Base-by-base conservation (phyloP, 2,329 filamentous ascomycete genomes). In the Aotearoamyces nothofagi region DNA sequence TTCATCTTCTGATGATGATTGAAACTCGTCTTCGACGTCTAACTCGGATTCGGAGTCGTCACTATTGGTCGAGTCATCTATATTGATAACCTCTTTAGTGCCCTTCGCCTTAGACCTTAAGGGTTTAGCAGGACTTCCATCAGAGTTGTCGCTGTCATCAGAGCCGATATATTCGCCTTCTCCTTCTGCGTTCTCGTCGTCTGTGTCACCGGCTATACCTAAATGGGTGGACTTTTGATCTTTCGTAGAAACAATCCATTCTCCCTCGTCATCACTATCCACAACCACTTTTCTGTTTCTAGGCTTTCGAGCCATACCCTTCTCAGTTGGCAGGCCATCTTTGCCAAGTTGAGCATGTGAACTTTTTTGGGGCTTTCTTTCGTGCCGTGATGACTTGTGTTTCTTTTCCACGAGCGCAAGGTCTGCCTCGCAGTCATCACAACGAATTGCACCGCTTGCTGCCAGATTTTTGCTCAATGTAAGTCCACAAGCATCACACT, bases 151-250 rank as follows among this genome's bases (percentile, higher is more conserved):
- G 30, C 56, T 49, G 29, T 52, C 41, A 16, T 79, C 71, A 0
- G 76, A 72, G 20, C 67, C 67, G 27, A 93, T 61, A 49, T 71
- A 82, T 32, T 92, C 80, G 13, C 83, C 86, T 3, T 78, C 82
- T 2, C 83, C 83, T 47, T 92, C 86, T 3, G 78, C 81, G 46
- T 93, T 71, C 50, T 92, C 83, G 37, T 92, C 82, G 29, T 83
- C 78, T n/a, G 71, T 69, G 4, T 80, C 82, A n/a, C 82, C 83
- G 24, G 80, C 78, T 47, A 75, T 78, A 26, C 79, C 81, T 10
- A 86, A 60, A n/a, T 60, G 58, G 4, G 74, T 46, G 1, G 61
- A 47, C 0, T 64, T 61, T 24, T 66, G 72, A 44, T 90, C 61
- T 7, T 68, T 61, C 33, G 78, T 73, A 0, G 72, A 65, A 3